Evolutionary conservation across 176 grass and related monocot species (phyloP).

Genomic region (Cenchrus americanus): DNA sequence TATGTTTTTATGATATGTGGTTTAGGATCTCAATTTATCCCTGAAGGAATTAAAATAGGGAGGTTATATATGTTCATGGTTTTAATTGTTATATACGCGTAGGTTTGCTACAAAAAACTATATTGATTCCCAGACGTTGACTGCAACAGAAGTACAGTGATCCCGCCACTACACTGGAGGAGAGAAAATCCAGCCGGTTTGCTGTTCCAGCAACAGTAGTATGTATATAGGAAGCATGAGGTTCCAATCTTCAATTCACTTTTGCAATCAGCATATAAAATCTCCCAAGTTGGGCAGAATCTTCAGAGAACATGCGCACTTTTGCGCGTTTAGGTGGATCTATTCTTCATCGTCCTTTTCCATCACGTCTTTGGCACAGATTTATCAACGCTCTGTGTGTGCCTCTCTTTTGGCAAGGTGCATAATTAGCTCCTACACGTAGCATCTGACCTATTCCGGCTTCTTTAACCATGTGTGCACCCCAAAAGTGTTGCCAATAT

Average conservation of each 20-base stretch:
- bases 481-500: conserved; percentile 1
- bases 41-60: neutral
- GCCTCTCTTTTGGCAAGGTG: conserved; percentile 49
- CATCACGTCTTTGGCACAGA: conserved; percentile 30
- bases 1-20: neutral
- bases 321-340: conserved; percentile 46
- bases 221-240: conserved; percentile 31
- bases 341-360: conserved; percentile 45
- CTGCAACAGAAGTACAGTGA: conserved; percentile 26
- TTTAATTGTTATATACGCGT: neutral
- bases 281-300: conserved; percentile 47
- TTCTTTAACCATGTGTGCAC: neutral
- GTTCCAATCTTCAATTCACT: conserved; percentile 33
- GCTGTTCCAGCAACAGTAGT: conserved; percentile 22
- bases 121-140: neutral
- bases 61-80: neutral
- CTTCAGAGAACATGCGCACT: conserved; percentile 40
- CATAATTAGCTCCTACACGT: conserved; percentile 35
- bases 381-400: conserved; percentile 49
- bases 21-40: no score
- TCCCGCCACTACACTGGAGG: conserved; percentile 28
- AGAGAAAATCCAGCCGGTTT: neutral
- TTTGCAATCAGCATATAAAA: conserved; percentile 27
- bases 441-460: conserved; percentile 43
- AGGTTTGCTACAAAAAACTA: neutral